Base-by-base conservation (phyloP, 768 basidiomycete species). In the Phallus indusiatus region DNA sequence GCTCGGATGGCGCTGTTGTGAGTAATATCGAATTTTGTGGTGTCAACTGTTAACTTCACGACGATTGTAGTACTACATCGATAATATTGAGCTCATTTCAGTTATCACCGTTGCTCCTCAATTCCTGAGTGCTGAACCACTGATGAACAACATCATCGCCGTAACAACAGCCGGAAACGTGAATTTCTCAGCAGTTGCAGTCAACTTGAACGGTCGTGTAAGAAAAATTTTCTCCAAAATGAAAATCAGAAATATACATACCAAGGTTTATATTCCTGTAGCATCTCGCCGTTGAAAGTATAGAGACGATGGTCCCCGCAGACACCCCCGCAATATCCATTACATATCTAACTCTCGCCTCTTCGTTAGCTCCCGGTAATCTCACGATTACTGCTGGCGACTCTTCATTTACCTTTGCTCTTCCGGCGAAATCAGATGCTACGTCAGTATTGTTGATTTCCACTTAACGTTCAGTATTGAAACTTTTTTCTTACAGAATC, bases 91-190 rank as follows among this genome's bases (percentile, higher is more conserved):
- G 8, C 71, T 81, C 53, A 69, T 42, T 14, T 80, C 35, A 69
- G 68, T 42, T 37, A 78, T 81, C 59, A 66, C 75, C 53, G 68
- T 82, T 33, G 64, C 70, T 1, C 80, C 80, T 3, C 64, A 76
- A 59, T 76, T 82, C 63, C 68, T 82, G 62, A 77, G 76, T 58
- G 80, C 79, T 0, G 80, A 81, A 61, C 80, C 80, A 0, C 60
- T 82, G 10, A 72, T 71, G 6, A 75, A 70, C 63, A 75, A 80
- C 59, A 61, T 78, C 5, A 68, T 82, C 48, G 78, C 78, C 6
- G 73, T 81, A 17, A 81, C 80, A 2, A 76, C 77, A 1, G 67
- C 72, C 54, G 80, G 80, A 17, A 72, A 64, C 1, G 78, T 80
- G 33, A 71, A 81, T 64, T 65, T 79, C 36, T 70, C 73, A 14